A percentile compares a stretch with the other conserved stretches of the same genome.
Evolutionary conservation across 2,329 filamentous ascomycete species (phyloP).

Genomic region (Chaetomiaceae sp.): DNA sequence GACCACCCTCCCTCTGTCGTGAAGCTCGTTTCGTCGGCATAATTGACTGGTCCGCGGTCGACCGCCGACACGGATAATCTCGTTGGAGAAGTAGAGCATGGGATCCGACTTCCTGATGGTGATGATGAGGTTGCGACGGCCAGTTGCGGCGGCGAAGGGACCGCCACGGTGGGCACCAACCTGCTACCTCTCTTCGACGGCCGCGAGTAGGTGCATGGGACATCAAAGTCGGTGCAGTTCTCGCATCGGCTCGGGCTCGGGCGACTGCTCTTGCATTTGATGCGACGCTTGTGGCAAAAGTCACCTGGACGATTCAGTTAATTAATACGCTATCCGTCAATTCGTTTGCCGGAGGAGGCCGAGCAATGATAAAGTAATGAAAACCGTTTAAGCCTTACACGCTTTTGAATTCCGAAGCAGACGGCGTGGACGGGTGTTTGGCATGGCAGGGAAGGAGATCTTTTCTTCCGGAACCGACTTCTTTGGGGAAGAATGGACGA

Average conservation of each 20-base stretch:
- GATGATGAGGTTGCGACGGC: background rate
- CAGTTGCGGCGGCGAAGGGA: background rate
- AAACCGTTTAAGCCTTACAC: background rate
- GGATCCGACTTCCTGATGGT: background rate
- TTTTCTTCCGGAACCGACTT: no score
- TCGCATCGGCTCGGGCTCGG: constrained; percentile 1
- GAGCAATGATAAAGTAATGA: no score
- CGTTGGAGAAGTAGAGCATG: background rate
- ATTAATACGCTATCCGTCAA: no score
- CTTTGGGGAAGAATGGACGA: no score
- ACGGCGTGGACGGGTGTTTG: no score
- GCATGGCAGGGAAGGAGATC: no score
- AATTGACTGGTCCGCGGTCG: background rate
- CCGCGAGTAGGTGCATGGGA: constrained; percentile 5
- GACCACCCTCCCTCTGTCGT: background rate
- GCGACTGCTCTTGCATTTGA: constrained; percentile 4
- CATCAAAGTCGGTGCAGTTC: constrained; percentile 9
- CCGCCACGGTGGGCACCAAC: background rate
- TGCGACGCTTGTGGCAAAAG: constrained; percentile 11
- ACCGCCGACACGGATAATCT: background rate
- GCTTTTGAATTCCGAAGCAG: constrained; percentile 7
- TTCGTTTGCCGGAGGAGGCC: no score
- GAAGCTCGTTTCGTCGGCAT: background rate
- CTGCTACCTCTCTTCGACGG: constrained; percentile 1
- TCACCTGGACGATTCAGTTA: constrained; percentile 2